Base-by-base conservation (phyloP, 139 green algal genomes). In the Pycnococcus provasolii region DNA sequence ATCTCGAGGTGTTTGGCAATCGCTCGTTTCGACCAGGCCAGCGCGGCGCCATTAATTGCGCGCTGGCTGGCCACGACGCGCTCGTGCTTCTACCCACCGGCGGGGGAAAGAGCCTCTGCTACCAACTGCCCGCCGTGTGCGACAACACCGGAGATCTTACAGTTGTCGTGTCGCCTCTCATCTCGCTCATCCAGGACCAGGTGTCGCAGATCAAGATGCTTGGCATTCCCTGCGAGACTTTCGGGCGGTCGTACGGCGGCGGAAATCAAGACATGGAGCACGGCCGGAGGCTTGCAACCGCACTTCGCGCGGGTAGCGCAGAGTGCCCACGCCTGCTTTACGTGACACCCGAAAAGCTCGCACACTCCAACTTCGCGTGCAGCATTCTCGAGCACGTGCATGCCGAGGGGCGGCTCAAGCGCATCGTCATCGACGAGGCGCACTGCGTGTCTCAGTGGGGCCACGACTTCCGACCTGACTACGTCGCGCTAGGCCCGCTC, bases 71-170 rank as follows among this genome's bases (percentile, higher is more conserved):
- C 1, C 53, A 80, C 58, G 85, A 96, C 73, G 67, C 72, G 44
- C 91, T 97, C 61, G 87, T 96, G 61, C 79, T 97, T 15, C 96
- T 97, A 90, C 89, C 91, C 11, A 96, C 91, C 0, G 88, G 91
- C 1, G 89, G 89, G n/a, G 88, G 84, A 54, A 92, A 96, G 74
- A 87, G 76, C 55, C 76, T 96, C 42, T 95, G 88, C 60, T 83
- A 81, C 55, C 74, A 80, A 63, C 76, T 83, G 4, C 77, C 71
- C 26, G 64, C 64, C 2, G 40, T 68, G 3, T 78, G 5, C 55
- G 11, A 11, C 26, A 26, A 95, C 2, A 59, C 13, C 37, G 41
- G 40, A 15, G 91, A 91, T 4, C 53, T 96, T 0, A 91, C 89
- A 2, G 74, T 98, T 45, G 92, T 98, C 39, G 83, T 98, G 5